These are phyloP conservation scores for Chaetomiaceae sp. DNA, from an alignment of 2,329 filamentous ascomycete species.

Conservation along the genomic window DNA sequence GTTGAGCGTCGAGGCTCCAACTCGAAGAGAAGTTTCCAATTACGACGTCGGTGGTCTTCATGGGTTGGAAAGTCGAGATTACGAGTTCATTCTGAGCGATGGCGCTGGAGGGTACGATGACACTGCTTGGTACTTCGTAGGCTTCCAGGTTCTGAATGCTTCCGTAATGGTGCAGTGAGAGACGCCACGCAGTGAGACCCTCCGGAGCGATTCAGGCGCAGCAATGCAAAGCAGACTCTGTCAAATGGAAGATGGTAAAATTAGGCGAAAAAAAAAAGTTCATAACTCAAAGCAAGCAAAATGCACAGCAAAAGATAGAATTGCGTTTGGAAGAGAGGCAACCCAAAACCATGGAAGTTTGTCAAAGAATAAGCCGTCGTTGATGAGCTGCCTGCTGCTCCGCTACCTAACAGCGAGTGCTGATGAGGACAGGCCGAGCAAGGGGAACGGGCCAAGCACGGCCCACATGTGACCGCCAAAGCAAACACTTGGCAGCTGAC, in stretches of 20 bases:
- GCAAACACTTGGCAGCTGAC: background rate
- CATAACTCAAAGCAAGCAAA: background rate
- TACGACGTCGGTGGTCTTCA: background rate
- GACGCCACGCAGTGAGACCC: background rate
- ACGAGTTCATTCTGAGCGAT: constrained; percentile 3
- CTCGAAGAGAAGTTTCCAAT: background rate
- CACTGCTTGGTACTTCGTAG: background rate
- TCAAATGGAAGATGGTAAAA: background rate
- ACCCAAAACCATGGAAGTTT: too few relatives aligned
- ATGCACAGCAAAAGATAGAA: background rate
- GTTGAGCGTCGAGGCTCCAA: background rate
- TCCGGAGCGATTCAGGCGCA: background rate
- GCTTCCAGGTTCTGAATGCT: too few relatives aligned
- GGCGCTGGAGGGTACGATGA: background rate
- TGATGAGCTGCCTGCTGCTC: background rate
- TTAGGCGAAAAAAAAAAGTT: background rate
- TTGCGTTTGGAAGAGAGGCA: background rate
- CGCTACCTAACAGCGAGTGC: background rate
- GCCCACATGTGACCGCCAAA: too few relatives aligned
- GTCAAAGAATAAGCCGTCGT: background rate
- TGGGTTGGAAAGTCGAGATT: background rate
- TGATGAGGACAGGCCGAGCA: too few relatives aligned
- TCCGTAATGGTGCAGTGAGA: too few relatives aligned
- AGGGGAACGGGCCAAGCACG: too few relatives aligned
- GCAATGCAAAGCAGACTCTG: background rate